Conservation (phyloP, 768 basidiomycete genomes). For the Lactifluus subvellereus region DNA sequence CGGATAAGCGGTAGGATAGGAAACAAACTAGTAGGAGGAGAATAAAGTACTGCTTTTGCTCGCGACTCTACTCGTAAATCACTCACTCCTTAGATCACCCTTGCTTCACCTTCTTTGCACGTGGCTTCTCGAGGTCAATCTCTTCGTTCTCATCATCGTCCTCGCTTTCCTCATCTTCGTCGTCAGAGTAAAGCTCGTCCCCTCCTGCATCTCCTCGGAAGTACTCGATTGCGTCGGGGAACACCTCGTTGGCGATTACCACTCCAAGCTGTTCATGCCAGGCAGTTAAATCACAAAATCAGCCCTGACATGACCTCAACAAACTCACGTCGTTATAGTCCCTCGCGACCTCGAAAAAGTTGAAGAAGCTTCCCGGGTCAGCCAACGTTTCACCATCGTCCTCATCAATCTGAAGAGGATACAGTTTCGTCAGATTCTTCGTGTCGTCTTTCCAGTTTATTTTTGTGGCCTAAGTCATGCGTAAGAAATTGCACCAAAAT, state of each 20-base stretch:
- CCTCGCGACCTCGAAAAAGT: conserved; percentile 65
- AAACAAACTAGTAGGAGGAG: neutral
- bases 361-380: conserved; percentile 83
- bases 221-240: conserved; percentile 75
- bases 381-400: conserved; percentile 56
- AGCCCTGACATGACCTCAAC: neutral
- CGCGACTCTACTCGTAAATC: conserved; percentile 1
- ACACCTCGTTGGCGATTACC: conserved; percentile 69
- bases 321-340: conserved; percentile 65
- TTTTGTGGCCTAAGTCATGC: conserved; percentile 46
- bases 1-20: too few species aligned
- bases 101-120: conserved; percentile 62
- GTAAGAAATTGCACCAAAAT: neutral
- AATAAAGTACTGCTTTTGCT: neutral
- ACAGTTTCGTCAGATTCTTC: conserved; percentile 71
- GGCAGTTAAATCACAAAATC: neutral
- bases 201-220: conserved; percentile 64
- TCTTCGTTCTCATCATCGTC: conserved; percentile 71
- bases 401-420: conserved; percentile 59
- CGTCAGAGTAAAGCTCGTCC: conserved; percentile 59
- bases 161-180: conserved; percentile 63
- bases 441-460: conserved; percentile 79
- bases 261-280: conserved; percentile 58
- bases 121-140: conserved; percentile 84
- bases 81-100: conserved; percentile 34